phyloP scores from a whole-genome alignment of 2,329 filamentous ascomycete genomes.

The Graphiopsis chlorocephala region DNA sequence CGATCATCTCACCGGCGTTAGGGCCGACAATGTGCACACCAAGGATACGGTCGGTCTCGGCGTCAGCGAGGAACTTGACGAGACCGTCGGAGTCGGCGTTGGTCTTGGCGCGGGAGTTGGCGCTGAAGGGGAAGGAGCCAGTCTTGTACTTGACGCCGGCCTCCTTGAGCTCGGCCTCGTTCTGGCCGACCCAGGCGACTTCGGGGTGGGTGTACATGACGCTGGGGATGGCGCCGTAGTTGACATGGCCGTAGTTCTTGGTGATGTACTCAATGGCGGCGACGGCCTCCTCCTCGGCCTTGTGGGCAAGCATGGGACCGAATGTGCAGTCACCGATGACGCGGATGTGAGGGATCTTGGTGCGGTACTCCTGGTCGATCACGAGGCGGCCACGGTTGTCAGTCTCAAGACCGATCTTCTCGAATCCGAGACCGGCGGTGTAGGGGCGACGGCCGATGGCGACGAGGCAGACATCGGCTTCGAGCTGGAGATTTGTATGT shows the following conservation, averaged over 20 bases:
- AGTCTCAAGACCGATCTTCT: constrained; percentile 87
- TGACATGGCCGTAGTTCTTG: constrained; percentile 97
- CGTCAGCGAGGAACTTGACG: constrained; percentile 96
- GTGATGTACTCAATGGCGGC: constrained; percentile 95
- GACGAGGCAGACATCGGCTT: constrained; percentile 92
- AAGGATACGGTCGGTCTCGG: constrained; percentile 91
- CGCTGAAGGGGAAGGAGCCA: constrained; percentile 93
- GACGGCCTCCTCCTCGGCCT: constrained; percentile 97
- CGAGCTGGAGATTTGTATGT: constrained; percentile 57
- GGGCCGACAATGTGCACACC: constrained; percentile 87
- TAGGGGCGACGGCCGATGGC: constrained; percentile 96
- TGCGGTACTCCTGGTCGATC: constrained; percentile 98
- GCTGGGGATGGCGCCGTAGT: constrained; percentile 95
- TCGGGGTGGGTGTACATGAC: constrained; percentile 99
- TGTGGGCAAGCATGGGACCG: constrained; percentile 92
- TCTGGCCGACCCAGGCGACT: constrained; percentile 98
- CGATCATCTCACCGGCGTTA: constrained; percentile 98
- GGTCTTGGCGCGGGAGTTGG: constrained; percentile 98
- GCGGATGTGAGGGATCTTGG: constrained; percentile 94
- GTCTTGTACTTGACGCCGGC: constrained; percentile 87
- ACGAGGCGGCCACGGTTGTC: constrained; percentile 93
- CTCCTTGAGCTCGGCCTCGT: constrained; percentile 91
- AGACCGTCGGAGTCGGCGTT: constrained; percentile 94
- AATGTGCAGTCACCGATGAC: constrained; percentile 44
- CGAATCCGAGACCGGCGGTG: constrained; percentile 84